These are phyloP conservation scores for Striga hermonthica DNA, from an alignment of 305 asterid species.

Conservation along the genomic window DNA sequence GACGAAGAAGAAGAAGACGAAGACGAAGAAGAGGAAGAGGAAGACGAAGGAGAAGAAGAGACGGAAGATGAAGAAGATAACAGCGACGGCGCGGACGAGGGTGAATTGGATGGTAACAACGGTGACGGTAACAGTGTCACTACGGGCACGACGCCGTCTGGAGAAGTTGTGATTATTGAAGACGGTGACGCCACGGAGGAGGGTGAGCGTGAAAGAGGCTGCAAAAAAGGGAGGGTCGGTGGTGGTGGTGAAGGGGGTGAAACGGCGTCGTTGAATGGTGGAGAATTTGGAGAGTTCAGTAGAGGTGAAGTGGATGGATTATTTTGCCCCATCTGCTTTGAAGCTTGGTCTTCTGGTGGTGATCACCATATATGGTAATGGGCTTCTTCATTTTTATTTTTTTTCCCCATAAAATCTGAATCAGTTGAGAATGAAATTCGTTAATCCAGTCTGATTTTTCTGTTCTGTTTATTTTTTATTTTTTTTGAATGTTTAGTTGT, in stretches of 20 bases:
- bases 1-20: not conserved
- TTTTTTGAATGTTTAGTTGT: constrained; percentile 45
- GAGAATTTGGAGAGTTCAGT: constrained; percentile 35
- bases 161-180: constrained; percentile 29
- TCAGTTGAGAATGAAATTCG: not conserved
- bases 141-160: constrained; percentile 34
- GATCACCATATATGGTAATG: constrained; percentile 73
- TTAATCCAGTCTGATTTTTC: not conserved
- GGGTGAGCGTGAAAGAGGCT: constrained; percentile 27
- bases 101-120: constrained; percentile 17
- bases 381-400: not conserved
- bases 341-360: constrained; percentile 77
- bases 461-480: not conserved
- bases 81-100: constrained; percentile 8
- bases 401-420: too few relatives aligned
- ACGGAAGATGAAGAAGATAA: constrained; percentile 5
- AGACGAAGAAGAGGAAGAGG: too few relatives aligned
- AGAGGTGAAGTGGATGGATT: constrained; percentile 71
- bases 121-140: constrained; percentile 17
- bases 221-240: constrained; percentile 18
- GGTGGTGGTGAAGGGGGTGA: constrained; percentile 20
- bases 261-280: constrained; percentile 32
- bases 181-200: constrained; percentile 24
- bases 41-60: not conserved
- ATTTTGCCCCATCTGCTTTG: constrained; percentile 83